Evolutionary conservation across 2,329 filamentous ascomycete species (phyloP), one percentile per base, ranked within the genome.

Genomic region (Monilinia polystroma): DNA sequence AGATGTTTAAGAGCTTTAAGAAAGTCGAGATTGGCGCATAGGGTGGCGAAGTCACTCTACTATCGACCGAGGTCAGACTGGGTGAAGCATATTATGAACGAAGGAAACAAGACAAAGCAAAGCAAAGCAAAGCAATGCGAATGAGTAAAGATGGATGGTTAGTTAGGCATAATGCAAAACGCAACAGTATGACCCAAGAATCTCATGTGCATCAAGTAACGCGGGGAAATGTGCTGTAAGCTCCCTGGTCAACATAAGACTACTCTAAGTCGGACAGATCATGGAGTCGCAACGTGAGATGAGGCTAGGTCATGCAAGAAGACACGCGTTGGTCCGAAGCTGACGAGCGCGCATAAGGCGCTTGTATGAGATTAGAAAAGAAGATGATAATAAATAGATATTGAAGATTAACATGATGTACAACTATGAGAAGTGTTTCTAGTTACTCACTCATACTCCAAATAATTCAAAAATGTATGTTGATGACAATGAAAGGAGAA

Each of bases 231-330:
- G 64, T 62, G 64, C 56, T 62, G 64, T 55, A 47, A 54, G 45
- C 38, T 47, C 64, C 58, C 64, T 62, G 49, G 49, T 62, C 20
- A 62, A 62, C 51, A 32, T 35, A 38, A 51, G 38, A 52, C 38
- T 54, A 26, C 47, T 66, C 29, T 62, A 43, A 41, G 56, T 62
- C 56, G 47, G 64, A 66, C 64, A 62, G 64, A 66, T 62, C 49
- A 62, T 62, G 38, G 64, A 45, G 38, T 62, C 49, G 64, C 56
- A 66, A 66, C 56, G 64, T 66, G 64, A 60, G 56, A 66, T 62
- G 49, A 53, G 56, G 56, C 53, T 51, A 62, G 56, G 49, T 49
- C 64, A 66, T 60, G 56, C 64, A 62, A 51, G 64, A 52, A 66
- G 45, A 66, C 58, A 51, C 64, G 64, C 64, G 49, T 26, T 54